A percentile compares a stretch with the other conserved stretches of the same genome.
Conservation (phyloP, 495 filamentous ascomycete genomes). For the Trichocladium uniseriatum region DNA sequence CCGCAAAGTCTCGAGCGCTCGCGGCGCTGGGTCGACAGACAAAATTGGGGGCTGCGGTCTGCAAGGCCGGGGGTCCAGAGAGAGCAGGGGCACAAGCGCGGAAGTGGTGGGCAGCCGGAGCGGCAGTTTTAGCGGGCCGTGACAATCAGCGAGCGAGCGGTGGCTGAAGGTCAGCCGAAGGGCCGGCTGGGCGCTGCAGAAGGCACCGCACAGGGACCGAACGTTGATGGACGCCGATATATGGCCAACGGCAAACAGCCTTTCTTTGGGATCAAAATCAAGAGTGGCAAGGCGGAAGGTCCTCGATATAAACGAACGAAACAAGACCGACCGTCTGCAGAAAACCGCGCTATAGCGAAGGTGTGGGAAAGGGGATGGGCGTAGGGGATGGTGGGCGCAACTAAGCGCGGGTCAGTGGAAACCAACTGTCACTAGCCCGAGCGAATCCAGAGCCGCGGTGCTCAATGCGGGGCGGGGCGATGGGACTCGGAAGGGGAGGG, state of each 20-base stretch:
- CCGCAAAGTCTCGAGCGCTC: slow-evolving; percentile 1
- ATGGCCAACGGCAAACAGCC: not conserved
- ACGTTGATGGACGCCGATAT: not conserved
- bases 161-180: not conserved
- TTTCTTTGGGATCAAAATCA: not conserved
- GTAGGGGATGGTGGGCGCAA: not conserved
- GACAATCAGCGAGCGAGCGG: slow-evolving; percentile 4
- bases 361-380: not conserved
- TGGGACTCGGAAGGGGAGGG: too few relatives aligned
- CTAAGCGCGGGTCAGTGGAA: slow-evolving; percentile 8
- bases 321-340: not conserved
- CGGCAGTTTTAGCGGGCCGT: slow-evolving; percentile 18
- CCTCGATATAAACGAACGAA: not conserved
- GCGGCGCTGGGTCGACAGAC: slow-evolving; percentile 5
- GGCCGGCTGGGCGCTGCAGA: slow-evolving; percentile 4
- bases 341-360: too few relatives aligned
- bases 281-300: not conserved
- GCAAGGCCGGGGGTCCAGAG: slow-evolving; percentile 2
- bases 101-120: slow-evolving; percentile 7
- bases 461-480: not conserved
- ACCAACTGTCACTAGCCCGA: slow-evolving; percentile 10
- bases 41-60: slow-evolving; percentile 12
- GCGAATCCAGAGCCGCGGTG: slow-evolving; percentile 18
- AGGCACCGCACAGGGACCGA: not conserved
- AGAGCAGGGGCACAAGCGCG: slow-evolving; percentile 10